Conservation (phyloP, 306 rosid species). For the Vigna nakashimae region DNA sequence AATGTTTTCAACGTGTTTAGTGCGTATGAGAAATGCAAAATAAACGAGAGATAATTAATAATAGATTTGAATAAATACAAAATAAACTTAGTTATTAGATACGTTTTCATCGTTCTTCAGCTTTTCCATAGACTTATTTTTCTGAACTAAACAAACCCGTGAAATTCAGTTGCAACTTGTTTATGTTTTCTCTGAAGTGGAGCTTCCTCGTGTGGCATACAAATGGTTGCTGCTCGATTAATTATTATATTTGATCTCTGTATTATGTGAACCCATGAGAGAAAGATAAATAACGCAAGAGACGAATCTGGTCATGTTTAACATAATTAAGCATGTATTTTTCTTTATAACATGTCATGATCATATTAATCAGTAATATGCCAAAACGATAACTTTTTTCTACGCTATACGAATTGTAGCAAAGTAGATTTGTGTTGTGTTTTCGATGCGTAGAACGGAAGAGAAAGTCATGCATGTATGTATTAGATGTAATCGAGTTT, state of each 20-base stretch:
- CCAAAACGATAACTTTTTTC: neutral
- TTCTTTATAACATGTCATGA: neutral
- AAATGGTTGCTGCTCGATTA: neutral
- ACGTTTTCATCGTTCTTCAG: neutral
- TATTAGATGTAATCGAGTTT: slow-evolving; percentile 4
- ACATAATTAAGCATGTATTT: neutral
- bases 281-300: neutral
- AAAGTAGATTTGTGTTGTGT: neutral
- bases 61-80: neutral
- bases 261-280: neutral
- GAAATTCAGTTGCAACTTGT: neutral
- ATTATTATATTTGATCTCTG: neutral
- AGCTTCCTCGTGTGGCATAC: neutral
- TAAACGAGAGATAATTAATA: neutral
- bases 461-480: neutral
- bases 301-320: neutral
- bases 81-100: neutral
- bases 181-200: neutral
- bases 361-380: too few relatives aligned
- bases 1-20: slow-evolving; percentile 13
- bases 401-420: neutral
- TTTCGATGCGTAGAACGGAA: neutral
- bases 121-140: neutral
- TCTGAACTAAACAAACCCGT: neutral
- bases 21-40: too few relatives aligned